A percentile compares a stretch with the other conserved stretches of the same genome.
Conservation (phyloP, 805 yeast genomes). For the Blastobotrys robertii region DNA sequence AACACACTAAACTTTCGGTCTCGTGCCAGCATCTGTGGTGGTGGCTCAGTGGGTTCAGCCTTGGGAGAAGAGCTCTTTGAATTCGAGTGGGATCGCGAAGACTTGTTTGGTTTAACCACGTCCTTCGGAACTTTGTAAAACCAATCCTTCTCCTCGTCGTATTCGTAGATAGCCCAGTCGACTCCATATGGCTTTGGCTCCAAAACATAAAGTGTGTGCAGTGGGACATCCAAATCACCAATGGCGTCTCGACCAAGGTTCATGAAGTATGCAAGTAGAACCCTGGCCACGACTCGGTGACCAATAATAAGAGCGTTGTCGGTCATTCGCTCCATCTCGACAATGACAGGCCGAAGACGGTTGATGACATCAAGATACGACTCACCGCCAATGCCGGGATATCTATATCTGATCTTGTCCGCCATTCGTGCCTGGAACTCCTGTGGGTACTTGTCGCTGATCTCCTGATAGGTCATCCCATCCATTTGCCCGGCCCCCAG, state of each 20-base stretch:
- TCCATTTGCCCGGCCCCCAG: slow-evolving; percentile 89
- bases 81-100: not conserved
- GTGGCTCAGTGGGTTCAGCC: slow-evolving; percentile 6
- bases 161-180: slow-evolving; percentile 84
- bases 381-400: slow-evolving; percentile 97
- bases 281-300: slow-evolving; percentile 86
- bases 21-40: slow-evolving; percentile 4
- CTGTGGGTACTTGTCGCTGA: slow-evolving; percentile 57
- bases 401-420: slow-evolving; percentile 76
- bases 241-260: slow-evolving; percentile 68
- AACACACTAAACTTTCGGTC: slow-evolving; percentile 17
- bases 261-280: slow-evolving; percentile 79
- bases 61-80: slow-evolving; percentile 1
- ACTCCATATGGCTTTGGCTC: slow-evolving; percentile 96
- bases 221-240: slow-evolving; percentile 85
- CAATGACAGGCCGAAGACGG: slow-evolving; percentile 78
- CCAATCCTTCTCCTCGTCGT: slow-evolving; percentile 68
- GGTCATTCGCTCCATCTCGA: slow-evolving; percentile 84
- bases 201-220: slow-evolving; percentile 80
- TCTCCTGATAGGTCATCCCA: slow-evolving; percentile 86
- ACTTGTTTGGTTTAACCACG: slow-evolving; percentile 11
- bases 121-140: slow-evolving; percentile 50
- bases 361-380: slow-evolving; percentile 89
- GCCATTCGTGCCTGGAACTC: slow-evolving; percentile 70
- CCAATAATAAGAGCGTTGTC: slow-evolving; percentile 77